Evolutionary conservation across 805 yeast genomes (phyloP).

Genomic region (Ogataea ganodermae): DNA sequence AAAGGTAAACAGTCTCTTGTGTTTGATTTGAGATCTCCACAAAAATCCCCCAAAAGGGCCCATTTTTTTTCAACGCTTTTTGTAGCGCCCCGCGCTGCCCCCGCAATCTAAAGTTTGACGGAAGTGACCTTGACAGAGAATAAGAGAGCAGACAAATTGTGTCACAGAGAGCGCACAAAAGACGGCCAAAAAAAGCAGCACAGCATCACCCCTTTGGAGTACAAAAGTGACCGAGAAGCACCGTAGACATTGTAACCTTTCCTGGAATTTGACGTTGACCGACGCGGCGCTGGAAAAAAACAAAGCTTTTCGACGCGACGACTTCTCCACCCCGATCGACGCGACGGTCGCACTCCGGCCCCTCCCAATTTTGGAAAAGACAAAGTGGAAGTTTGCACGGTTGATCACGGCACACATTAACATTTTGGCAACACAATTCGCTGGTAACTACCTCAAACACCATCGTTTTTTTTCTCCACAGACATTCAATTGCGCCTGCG

Average conservation of each 20-base stretch:
- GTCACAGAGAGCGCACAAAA: no score
- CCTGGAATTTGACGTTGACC: neutral
- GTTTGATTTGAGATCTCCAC: neutral
- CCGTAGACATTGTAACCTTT: neutral
- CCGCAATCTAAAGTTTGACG: no score
- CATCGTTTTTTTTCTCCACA: neutral
- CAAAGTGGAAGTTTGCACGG: conserved; percentile 10
- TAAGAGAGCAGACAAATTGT: no score
- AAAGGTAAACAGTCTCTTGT: no score
- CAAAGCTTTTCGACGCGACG: neutral
- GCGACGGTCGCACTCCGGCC: neutral
- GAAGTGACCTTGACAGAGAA: no score
- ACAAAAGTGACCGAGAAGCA: no score
- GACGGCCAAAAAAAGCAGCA: no score
- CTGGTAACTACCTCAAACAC: neutral
- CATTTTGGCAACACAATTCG: neutral
- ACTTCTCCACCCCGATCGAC: neutral
- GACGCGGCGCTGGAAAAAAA: neutral
- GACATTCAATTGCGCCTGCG: neutral
- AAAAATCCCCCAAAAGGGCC: neutral
- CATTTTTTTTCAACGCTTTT: neutral
- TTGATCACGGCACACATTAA: conserved; percentile 4
- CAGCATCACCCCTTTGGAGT: no score
- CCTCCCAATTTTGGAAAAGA: conserved; percentile 2
- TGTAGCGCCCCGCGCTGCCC: neutral